These are phyloP conservation scores for Calocera viscosa DNA, from an alignment of 768 basidiomycete species.

Conservation along the genomic window DNA sequence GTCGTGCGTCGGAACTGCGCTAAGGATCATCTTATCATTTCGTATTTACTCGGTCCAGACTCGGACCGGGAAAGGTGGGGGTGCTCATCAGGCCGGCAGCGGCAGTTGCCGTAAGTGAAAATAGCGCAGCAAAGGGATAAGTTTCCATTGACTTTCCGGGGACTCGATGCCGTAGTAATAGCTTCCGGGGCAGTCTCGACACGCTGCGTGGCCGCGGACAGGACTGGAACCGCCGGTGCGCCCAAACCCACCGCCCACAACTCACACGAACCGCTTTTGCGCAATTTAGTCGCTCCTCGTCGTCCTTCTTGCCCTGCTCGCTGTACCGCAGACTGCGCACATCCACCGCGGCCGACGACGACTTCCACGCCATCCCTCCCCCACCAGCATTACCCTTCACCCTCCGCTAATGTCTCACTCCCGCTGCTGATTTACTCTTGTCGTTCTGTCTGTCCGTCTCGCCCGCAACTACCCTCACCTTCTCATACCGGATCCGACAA, in stretches of 20 bases:
- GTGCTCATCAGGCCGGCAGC: too few species aligned
- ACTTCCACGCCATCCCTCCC: not conserved
- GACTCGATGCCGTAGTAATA: not conserved
- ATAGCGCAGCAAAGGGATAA: not conserved
- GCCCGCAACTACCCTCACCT: not conserved
- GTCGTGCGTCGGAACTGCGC: too few species aligned
- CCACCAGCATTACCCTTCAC: not conserved
- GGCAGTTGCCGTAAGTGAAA: too few species aligned
- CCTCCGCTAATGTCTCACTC: not conserved
- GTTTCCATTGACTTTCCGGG: not conserved
- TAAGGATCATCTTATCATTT: too few species aligned
- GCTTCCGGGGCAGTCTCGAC: not conserved
- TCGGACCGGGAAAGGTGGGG: too few species aligned
- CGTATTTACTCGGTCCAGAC: too few species aligned
- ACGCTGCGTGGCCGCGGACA: not conserved
- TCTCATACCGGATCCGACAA: not conserved
- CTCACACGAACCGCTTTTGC: slow-evolving; percentile 5
- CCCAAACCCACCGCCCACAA: not conserved
- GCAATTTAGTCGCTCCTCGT: not conserved
- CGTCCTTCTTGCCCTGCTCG: not conserved
- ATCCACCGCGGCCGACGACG: not conserved
- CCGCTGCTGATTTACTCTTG: not conserved
- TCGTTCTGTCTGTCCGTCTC: not conserved
- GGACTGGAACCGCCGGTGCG: not conserved
- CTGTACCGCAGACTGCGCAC: not conserved